Evolutionary conservation across 1,139 yeast genomes (phyloP), one percentile per base, ranked within the genome.

Genomic region (Kodamaea plutei): DNA sequence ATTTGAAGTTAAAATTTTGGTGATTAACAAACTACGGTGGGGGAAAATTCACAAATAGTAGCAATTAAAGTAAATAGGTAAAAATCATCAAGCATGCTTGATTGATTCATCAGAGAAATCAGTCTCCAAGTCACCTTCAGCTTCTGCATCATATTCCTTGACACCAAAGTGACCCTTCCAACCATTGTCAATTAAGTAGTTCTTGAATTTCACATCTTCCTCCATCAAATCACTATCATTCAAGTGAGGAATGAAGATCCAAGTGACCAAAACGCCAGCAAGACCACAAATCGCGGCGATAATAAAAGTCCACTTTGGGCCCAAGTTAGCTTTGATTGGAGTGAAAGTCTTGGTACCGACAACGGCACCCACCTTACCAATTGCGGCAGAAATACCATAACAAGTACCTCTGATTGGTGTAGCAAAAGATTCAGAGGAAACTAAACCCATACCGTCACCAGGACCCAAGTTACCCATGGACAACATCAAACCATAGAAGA

Each of bases 381-480:
- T 61, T 9, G 73, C 73, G 29, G 75, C 75, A 23, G 69, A 56
- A 14, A 69, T 31, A 26, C 73, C 73, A 40, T 72, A 72, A 30
- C 59, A 64, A 1, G 88, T 79, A 29, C 89, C 91, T 55, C 91
- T 68, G 27, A 83, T 72, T 11, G 85, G 84, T 8, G 89, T 80
- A 15, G 91, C 87, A 47, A 68, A 83, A 3, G 76, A 66, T 53
- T 83, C 91, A 19, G 83, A 72, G 8, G 85, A 70, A 4, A 73
- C 61, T 35, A 83, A 64, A 7, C 91, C 91, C 69, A 82, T 62
- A 66, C 74, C 74, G 50, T 81, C 72, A 42, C 91, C 91, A 4
- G 91, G 91, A 4, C 93, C 91, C 44, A 80, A 61, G 54, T 81
- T 81, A 45, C 88, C 88, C 40, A 62, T 51, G 4, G 73, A 66